Evolutionary conservation across 2,329 filamentous ascomycete genomes (phyloP), one percentile per base, ranked within the genome.

Genomic region (Malbranchea zuffiana): DNA sequence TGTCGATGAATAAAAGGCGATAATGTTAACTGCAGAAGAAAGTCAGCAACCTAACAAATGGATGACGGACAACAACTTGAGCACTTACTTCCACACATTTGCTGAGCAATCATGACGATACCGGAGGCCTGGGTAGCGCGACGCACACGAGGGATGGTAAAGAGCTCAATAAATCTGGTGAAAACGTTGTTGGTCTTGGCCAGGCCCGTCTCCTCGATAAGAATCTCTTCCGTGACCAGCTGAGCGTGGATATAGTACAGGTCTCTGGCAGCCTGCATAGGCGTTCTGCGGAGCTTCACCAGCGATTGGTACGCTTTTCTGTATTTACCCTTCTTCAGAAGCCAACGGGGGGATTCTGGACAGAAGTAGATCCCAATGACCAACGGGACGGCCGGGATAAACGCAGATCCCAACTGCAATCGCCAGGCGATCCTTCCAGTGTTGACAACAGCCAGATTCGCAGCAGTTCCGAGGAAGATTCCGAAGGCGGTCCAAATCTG

Each of bases 401-500:
- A 74, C 1, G 78, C 75, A 2, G 75, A 78, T 7, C 68, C 75
- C 6, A 81, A 57, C 49, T 78, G 75, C 16, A 80, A 58, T 27
- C 78, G 64, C 78, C 78, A 82, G 6, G 72, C 63, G 24, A 76
- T 71, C 2, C 50, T 49, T n/a, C 73, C 72, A 0, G 67, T 66
- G 34, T 77, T 63, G 25, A 72, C 74, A 30, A 81, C 73, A 4
- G 69, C 73, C 19, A 82, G 62, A 49, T 81, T 82, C 43, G 76
- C 76, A 41, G 67, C 71, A 35, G 71, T 76, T n/a, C 78, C 80
- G 12, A 81, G 60, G 54, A 81, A 76, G 47, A 82, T 80, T 29
- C 74, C 74, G 25, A 45, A 45, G 41, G 75, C 70, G 6, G 66
- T 69, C 63, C 66, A 69, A 30, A 66, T 49, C 39, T 68, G 66